These are phyloP conservation scores for Articulospora tetracladia DNA, from an alignment of 495 filamentous ascomycete genomes.

Conservation along the genomic window DNA sequence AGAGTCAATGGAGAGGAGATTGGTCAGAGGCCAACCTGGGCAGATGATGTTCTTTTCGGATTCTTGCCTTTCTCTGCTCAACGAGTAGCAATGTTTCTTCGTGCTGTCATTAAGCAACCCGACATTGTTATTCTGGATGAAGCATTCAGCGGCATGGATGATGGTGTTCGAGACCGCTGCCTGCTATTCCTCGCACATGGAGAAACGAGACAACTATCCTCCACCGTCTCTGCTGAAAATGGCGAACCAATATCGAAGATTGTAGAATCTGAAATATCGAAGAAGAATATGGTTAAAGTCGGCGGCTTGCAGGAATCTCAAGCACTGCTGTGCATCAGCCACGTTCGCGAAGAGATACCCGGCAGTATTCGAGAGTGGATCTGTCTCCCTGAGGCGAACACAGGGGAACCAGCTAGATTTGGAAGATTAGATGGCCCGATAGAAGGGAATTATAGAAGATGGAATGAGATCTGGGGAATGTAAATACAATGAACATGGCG, in stretches of 20 bases:
- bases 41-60: constrained; percentile 65
- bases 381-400: constrained; percentile 65
- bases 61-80: constrained; percentile 75
- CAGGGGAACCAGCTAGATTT: constrained; percentile 49
- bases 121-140: constrained; percentile 93
- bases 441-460: constrained; percentile 44
- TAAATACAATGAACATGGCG: neutral
- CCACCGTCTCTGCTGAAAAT: constrained; percentile 11
- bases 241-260: constrained; percentile 22
- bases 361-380: constrained; percentile 75
- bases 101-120: constrained; percentile 75
- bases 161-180: constrained; percentile 77
- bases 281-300: constrained; percentile 36
- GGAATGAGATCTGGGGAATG: constrained; percentile 62
- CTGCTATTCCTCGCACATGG: constrained; percentile 68
- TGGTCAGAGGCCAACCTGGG: constrained; percentile 52
- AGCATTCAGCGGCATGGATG: constrained; percentile 86
- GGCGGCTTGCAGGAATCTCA: constrained; percentile 60
- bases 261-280: constrained; percentile 37
- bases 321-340: constrained; percentile 81
- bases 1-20: neutral
- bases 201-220: constrained; percentile 36
- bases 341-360: constrained; percentile 87
- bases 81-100: constrained; percentile 77
- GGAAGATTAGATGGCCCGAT: constrained; percentile 53